Evolutionary conservation across 2,329 filamentous ascomycete genomes (phyloP), one percentile per base, ranked within the genome.

Genomic region (Ophiostoma angusticollis): DNA sequence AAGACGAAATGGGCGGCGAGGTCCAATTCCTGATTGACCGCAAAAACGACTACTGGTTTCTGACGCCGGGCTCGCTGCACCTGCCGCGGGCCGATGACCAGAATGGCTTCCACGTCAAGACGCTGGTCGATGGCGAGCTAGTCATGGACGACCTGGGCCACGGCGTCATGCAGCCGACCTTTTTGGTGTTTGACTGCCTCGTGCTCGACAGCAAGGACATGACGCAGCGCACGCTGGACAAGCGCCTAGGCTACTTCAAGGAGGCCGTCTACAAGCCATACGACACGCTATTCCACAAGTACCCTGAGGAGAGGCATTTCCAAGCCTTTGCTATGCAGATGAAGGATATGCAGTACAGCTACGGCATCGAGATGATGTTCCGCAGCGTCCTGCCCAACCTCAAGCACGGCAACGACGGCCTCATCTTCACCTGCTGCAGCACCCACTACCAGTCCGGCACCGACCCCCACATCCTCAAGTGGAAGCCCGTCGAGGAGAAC

Each of bases 401-500:
- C 25, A 80, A 79, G 49, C 91, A 98, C 56, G 87, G 89, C 45
- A 96, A 95, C 57, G 91, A 98, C 57, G 91, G 91, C 6, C 71
- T 98, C 33, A 94, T 98, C 54, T 98, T 96, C 61, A 96, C 91
- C n/a, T 94, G 89, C 62, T 78, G 84, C 47, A 80, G 77, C 50
- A 85, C 84, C 14, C 72, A 80, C 9, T 98, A 98, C 64, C 79
- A 80, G 50, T 80, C 82, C 48, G 91, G 91, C 49, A 98, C 91
- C 11, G 91, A 98, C 59, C 74, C 75, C 35, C 80, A 94, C 57
- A 98, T 95, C 46, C 67, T 98, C 28, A 98, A 98, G 59, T 98
- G 91, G 91, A 98, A 98, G 61, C 86, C 89, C 0, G 84, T 85
- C 4, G 70, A 84, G 48, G 91, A 98, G 58, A 98, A 98, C 63